These are phyloP conservation scores for Pseudohalonectria lignicola DNA, from an alignment of 2,329 filamentous ascomycete species.

Conservation along the genomic window DNA sequence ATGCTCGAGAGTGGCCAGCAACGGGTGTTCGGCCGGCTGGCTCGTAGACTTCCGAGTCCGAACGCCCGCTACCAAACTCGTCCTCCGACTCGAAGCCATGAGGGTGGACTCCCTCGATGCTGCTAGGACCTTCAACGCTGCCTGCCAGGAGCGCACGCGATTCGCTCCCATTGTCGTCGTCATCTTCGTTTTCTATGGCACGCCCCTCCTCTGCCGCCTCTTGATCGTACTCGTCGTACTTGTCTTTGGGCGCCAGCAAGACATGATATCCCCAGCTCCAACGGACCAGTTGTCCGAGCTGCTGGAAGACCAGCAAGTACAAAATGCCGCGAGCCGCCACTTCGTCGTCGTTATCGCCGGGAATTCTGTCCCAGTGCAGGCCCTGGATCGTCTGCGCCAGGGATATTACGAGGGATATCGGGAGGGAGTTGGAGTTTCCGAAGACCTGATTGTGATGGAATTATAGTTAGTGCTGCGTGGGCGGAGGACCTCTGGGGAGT, in stretches of 20 bases:
- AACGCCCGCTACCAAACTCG: constrained; percentile 12
- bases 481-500: no score
- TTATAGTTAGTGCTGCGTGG: no score
- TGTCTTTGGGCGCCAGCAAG: constrained; percentile 73
- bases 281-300: constrained; percentile 84
- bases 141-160: neutral
- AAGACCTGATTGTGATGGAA: constrained; percentile 66
- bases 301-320: constrained; percentile 94
- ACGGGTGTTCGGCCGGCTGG: constrained; percentile 46
- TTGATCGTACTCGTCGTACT: constrained; percentile 53
- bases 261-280: constrained; percentile 99
- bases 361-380: constrained; percentile 85
- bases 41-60: constrained; percentile 36
- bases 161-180: constrained; percentile 31
- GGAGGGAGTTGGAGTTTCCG: constrained; percentile 95
- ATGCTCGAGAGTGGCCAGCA: constrained; percentile 32
- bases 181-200: constrained; percentile 40
- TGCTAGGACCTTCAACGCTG: constrained; percentile 29
- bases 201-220: constrained; percentile 46
- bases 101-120: constrained; percentile 30
- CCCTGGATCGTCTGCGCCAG: constrained; percentile 86
- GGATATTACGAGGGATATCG: constrained; percentile 90
- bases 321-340: constrained; percentile 89
- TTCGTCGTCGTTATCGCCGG: constrained; percentile 89
- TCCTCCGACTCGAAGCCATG: constrained; percentile 22